Percentiles rank a stretch among this genome's conserved stretches.
Conservation (phyloP, 2,329 filamentous ascomycete genomes). For the Ascochyta koolunga region DNA sequence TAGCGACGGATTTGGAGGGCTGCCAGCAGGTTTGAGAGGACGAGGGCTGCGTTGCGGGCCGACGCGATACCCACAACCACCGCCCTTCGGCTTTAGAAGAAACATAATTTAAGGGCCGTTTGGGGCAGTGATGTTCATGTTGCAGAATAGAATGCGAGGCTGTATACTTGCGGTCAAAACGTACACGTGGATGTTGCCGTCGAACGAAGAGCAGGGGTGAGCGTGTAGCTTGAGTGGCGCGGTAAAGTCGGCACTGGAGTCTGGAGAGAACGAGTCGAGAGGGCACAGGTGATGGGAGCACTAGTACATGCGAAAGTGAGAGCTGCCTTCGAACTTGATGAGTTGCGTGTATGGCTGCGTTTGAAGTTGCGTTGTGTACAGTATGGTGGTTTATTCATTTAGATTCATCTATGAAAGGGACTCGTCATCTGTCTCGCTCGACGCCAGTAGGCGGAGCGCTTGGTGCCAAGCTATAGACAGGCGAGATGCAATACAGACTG, state of each 20-base stretch:
- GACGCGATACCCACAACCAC: conserved; percentile 9
- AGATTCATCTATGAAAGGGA: conserved; percentile 8
- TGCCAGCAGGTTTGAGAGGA: conserved; percentile 10
- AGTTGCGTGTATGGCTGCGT: background rate
- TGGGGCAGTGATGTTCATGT: background rate
- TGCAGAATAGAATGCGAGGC: background rate
- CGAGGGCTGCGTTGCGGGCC: conserved; percentile 5
- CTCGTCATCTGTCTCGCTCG: conserved; percentile 42
- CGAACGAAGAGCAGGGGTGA: background rate
- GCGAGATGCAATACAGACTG: conserved; percentile 27
- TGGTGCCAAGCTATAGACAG: conserved; percentile 35
- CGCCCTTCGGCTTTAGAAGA: conserved; percentile 3
- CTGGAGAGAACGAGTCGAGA: background rate
- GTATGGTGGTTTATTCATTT: background rate
- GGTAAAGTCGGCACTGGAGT: conserved; percentile 5
- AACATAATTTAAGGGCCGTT: background rate
- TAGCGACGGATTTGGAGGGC: conserved; percentile 2
- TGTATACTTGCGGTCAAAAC: background rate
- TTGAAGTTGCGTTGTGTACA: background rate
- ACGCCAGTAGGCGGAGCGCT: conserved; percentile 39
- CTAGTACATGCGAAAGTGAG: background rate
- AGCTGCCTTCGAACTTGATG: background rate
- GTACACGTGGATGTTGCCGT: background rate
- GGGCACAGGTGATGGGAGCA: background rate
- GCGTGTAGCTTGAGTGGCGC: background rate